A percentile compares a stretch with the other conserved stretches of the same genome.
These are phyloP conservation scores for Ceratonia siliqua DNA, from an alignment of 306 rosid species.

Conservation along the genomic window DNA sequence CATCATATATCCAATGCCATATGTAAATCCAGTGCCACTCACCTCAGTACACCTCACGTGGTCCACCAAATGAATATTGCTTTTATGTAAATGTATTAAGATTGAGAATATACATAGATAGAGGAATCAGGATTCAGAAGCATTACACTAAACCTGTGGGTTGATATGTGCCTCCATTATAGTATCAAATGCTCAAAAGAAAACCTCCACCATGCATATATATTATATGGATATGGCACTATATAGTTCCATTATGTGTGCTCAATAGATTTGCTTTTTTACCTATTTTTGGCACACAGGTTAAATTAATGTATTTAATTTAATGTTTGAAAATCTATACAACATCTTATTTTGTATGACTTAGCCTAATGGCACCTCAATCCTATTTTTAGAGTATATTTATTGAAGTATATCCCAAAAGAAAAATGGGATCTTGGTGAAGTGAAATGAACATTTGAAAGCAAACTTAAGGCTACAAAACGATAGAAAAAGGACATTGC, in stretches of 20 bases:
- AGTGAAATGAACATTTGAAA: too few relatives aligned
- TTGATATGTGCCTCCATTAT: constrained; percentile 35
- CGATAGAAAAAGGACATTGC: too few relatives aligned
- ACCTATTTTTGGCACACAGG: background rate
- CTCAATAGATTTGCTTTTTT: background rate
- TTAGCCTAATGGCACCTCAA: too few relatives aligned
- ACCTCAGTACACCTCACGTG: constrained; percentile 19
- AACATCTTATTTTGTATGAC: too few relatives aligned
- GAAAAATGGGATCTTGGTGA: too few relatives aligned
- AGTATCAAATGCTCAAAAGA: constrained; percentile 34
- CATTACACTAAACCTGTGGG: constrained; percentile 27
- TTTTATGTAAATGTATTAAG: background rate
- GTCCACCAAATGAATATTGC: constrained; percentile 16
- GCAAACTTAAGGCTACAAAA: too few relatives aligned
- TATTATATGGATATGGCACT: background rate
- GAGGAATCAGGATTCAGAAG: background rate
- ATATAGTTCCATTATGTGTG: background rate
- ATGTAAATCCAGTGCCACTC: constrained; percentile 29
- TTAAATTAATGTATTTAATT: too few relatives aligned
- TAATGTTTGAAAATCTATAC: too few relatives aligned
- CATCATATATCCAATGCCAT: constrained; percentile 30
- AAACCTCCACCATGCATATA: constrained; percentile 29
- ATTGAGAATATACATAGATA: background rate
- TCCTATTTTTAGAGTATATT: too few relatives aligned
- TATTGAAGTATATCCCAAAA: too few relatives aligned